Evolutionary conservation across 148 eudicot genomes (phyloP).

Genomic region (Rhododendron henanense): DNA sequence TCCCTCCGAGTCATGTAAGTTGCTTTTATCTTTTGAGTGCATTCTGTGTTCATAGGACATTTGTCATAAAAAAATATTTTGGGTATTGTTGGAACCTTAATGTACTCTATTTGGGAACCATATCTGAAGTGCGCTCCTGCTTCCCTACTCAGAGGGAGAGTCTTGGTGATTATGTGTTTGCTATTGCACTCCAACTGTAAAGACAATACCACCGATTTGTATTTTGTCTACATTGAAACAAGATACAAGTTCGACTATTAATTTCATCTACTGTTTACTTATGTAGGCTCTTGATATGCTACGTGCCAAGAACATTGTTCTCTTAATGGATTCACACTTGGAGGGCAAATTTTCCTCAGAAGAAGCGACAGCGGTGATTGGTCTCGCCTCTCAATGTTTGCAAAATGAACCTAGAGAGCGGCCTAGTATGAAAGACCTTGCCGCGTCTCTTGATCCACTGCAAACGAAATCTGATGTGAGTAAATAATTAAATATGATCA

Average conservation of each 20-base stretch:
- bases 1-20: slow-evolving; percentile 92
- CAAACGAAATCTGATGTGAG: slow-evolving; percentile 40
- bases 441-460: slow-evolving; percentile 39
- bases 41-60: not conserved
- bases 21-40: not conserved
- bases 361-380: slow-evolving; percentile 31
- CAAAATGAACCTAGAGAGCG: slow-evolving; percentile 59
- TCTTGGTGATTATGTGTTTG: not conserved
- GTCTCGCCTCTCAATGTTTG: slow-evolving; percentile 52
- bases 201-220: slow-evolving; percentile 20
- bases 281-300: slow-evolving; percentile 68
- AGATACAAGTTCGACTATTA: not conserved
- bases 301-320: slow-evolving; percentile 46
- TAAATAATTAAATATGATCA: no score
- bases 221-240: not conserved
- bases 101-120: not conserved
- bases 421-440: slow-evolving; percentile 43
- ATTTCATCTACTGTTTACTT: not conserved
- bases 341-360: slow-evolving; percentile 31
- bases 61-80: not conserved
- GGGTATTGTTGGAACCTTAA: not conserved
- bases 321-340: slow-evolving; percentile 32
- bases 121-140: not conserved
- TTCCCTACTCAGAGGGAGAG: not conserved
- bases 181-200: slow-evolving; percentile 24